Conservation (phyloP, 2,329 filamentous ascomycete species). For the Fonsecaea pugnacius region DNA sequence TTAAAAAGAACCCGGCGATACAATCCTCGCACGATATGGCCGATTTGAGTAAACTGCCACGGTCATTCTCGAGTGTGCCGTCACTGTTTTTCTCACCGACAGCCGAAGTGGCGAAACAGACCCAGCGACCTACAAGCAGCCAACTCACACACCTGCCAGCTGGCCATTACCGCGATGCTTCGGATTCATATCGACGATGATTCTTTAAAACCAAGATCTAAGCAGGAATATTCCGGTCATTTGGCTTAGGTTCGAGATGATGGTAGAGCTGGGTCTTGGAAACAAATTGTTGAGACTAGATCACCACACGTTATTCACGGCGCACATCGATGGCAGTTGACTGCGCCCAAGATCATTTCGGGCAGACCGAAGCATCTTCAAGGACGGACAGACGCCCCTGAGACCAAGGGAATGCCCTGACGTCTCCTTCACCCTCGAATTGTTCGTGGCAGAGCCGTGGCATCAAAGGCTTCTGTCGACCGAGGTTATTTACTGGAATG, state of each 20-base stretch:
- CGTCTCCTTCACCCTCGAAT: not conserved
- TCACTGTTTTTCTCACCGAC: conserved; percentile 96
- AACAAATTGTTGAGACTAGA: not conserved
- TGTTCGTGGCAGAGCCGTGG: not conserved
- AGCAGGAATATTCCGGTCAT: not conserved
- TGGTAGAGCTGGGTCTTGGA: not conserved
- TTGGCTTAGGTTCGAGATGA: not conserved
- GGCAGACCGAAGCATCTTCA: not conserved
- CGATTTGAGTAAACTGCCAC: conserved; percentile 36
- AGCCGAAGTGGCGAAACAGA: conserved; percentile 51
- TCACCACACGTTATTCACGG: not conserved
- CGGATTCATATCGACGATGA: conserved; percentile 27
- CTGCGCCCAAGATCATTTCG: not conserved
- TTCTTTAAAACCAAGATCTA: conserved; percentile 2
- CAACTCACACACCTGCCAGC: conserved; percentile 35
- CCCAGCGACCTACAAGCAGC: conserved; percentile 31
- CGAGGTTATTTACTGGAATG: not conserved
- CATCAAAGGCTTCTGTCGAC: not conserved
- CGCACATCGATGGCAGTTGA: not conserved
- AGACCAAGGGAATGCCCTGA: not conserved
- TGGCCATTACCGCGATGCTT: conserved; percentile 37
- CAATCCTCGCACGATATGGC: conserved; percentile 42
- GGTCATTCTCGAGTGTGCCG: conserved; percentile 35
- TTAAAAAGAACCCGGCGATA: conserved; percentile 42
- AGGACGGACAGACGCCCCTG: not conserved